Evolutionary conservation across 208 protist genomes (phyloP).

Genomic region (Crithidia fasciculata): DNA sequence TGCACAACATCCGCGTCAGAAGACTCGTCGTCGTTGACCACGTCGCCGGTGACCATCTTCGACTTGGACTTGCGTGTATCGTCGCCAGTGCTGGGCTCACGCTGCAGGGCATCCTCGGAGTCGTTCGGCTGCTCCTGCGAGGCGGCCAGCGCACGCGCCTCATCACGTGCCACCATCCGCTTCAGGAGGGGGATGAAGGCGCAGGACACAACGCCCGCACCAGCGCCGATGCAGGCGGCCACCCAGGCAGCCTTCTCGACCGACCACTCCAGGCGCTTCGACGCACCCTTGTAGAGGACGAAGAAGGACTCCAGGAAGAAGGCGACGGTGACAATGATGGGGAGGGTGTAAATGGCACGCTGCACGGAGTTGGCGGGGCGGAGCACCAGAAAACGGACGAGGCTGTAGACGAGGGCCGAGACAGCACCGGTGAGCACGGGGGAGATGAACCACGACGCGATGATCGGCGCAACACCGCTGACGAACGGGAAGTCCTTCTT

Average conservation of each 20-base stretch:
- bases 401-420: constrained; percentile 43
- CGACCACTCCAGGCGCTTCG: constrained; percentile 42
- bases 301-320: constrained; percentile 75
- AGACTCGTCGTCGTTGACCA: constrained; percentile 11
- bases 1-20: neutral
- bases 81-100: neutral
- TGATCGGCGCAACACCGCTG: constrained; percentile 55
- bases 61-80: constrained; percentile 8
- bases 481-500: constrained; percentile 62
- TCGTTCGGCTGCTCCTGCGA: constrained; percentile 10
- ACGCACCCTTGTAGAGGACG: constrained; percentile 58
- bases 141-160: constrained; percentile 6
- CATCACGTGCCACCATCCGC: constrained; percentile 18
- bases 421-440: constrained; percentile 49
- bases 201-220: constrained; percentile 35
- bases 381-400: constrained; percentile 44
- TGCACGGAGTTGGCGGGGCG: constrained; percentile 32
- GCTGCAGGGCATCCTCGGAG: neutral
- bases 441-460: constrained; percentile 67
- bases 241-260: constrained; percentile 47
- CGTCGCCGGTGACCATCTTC: constrained; percentile 8
- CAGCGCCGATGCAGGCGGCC: constrained; percentile 41
- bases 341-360: constrained; percentile 43
- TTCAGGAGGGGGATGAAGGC: constrained; percentile 50
- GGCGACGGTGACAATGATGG: constrained; percentile 48